Evolutionary conservation across 2,329 filamentous ascomycete species (phyloP), one percentile per base, ranked within the genome.

Genomic region (Nannizziopsis barbatae): DNA sequence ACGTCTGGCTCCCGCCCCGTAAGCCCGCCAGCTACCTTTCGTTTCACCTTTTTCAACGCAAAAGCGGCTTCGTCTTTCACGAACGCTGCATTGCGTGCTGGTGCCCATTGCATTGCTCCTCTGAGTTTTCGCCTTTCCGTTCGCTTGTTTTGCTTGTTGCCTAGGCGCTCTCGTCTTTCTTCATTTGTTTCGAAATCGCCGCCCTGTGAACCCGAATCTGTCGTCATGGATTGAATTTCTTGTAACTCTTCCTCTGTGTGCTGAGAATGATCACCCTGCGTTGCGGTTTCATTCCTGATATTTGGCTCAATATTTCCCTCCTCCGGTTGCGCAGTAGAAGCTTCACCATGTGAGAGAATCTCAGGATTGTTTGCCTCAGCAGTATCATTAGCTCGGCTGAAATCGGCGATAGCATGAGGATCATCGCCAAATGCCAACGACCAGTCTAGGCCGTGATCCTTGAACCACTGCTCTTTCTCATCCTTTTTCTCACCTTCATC

Each of bases 81-180:
- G 64, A 95, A 96, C 56, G 81, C 80, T 17, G 80, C 73, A 62
- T 95, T 95, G 36, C 90, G 75, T 62, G 89, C 84, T 0, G 90
- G 89, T 60, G 81, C 85, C 88, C 89, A 96, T 65, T 96, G 90
- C 86, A 95, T 94, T 61, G 95, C 60, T 0, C 90, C 90, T 9
- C 89, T 76, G 57, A 95, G 88, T 68, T 89, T 87, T 0, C 89
- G 78, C 63, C 89, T 83, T 62, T 95, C 74, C 31, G 63, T 68
- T 41, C 67, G 65, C 51, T 63, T 65, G 45, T 66, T 67, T 9
- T 62, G 63, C 51, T 60, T 64, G 31, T 68, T 63, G 2, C 60
- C 60, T 10, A 50, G 44, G 22, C 54, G 51, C 7, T 55, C 43
- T 5, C 42, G 52, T 30, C 54, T 54, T 10, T 55, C 52, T 15